These are phyloP conservation scores for Tulasnella sp. DNA, from an alignment of 768 basidiomycete genomes.

Conservation along the genomic window DNA sequence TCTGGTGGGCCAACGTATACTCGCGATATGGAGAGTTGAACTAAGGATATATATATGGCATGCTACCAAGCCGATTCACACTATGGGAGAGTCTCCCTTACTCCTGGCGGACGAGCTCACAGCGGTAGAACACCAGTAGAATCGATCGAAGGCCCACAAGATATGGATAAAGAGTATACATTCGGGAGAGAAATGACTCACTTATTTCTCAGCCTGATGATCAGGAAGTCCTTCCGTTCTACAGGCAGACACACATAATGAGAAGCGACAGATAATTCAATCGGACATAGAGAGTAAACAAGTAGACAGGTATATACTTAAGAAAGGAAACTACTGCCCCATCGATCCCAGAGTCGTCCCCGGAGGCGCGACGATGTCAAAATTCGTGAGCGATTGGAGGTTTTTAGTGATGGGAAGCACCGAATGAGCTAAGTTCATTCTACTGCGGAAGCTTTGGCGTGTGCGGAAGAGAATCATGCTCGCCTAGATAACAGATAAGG, in stretches of 20 bases:
- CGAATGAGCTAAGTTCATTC: constrained; percentile 61
- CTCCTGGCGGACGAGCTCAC: no score
- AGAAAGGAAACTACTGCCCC: constrained; percentile 74
- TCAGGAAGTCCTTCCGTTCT: no score
- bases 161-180: no score
- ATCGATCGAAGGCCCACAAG: no score
- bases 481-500: neutral
- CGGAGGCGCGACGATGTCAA: constrained; percentile 49
- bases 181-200: no score
- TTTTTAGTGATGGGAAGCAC: constrained; percentile 41
- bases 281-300: neutral
- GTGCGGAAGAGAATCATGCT: constrained; percentile 63
- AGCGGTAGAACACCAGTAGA: no score
- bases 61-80: no score
- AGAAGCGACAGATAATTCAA: neutral
- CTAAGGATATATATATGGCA: no score
- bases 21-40: no score
- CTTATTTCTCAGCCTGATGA: no score
- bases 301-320: constrained; percentile 31
- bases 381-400: constrained; percentile 44
- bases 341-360: constrained; percentile 67
- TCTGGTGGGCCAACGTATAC: no score
- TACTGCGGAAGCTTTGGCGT: constrained; percentile 66
- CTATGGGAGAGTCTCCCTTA: no score
- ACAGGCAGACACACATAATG: constrained; percentile 1